These are phyloP conservation scores for Beauveria sp. DNA, from an alignment of 2,329 filamentous ascomycete species.

Conservation along the genomic window DNA sequence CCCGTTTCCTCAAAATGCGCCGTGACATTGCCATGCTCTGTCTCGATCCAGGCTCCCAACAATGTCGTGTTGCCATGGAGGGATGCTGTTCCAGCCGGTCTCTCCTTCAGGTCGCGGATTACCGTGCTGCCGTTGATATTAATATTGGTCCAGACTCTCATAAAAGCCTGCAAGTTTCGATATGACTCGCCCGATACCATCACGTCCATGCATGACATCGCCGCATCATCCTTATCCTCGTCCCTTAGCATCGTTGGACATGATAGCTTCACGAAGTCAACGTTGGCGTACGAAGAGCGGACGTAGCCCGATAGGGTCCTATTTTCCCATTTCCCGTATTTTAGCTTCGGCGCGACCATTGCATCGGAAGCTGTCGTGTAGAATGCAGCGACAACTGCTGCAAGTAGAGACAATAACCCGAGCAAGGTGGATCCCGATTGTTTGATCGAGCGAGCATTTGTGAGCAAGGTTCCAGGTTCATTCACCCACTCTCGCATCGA, in stretches of 20 bases:
- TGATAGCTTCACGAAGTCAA: slow-evolving; percentile 41
- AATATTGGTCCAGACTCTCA: slow-evolving; percentile 46
- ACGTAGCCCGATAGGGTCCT: slow-evolving; percentile 49
- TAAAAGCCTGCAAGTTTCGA: slow-evolving; percentile 59
- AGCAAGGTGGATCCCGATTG: slow-evolving; percentile 58
- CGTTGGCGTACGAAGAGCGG: slow-evolving; percentile 55
- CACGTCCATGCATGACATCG: slow-evolving; percentile 58
- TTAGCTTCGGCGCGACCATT: slow-evolving; percentile 66
- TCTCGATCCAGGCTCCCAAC: slow-evolving; percentile 60
- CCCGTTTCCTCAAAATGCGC: slow-evolving; percentile 39
- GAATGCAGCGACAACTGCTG: slow-evolving; percentile 58
- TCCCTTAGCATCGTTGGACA: slow-evolving; percentile 55
- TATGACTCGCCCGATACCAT: slow-evolving; percentile 63
- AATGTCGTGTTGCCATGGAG: slow-evolving; percentile 69
- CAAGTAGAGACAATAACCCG: slow-evolving; percentile 55
- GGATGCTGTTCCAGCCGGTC: slow-evolving; percentile 55
- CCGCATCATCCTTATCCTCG: slow-evolving; percentile 32
- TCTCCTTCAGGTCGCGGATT: slow-evolving; percentile 30
- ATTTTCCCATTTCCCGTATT: slow-evolving; percentile 44
- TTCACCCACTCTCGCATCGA: slow-evolving; percentile 71
- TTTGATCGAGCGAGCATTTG: slow-evolving; percentile 56
- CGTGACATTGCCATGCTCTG: slow-evolving; percentile 42
- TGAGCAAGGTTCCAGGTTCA: slow-evolving; percentile 65
- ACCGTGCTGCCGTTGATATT: slow-evolving; percentile 35
- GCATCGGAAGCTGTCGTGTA: slow-evolving; percentile 73